Base-by-base conservation (phyloP, 1,139 yeast species). In the Candida tetrigidarum region DNA sequence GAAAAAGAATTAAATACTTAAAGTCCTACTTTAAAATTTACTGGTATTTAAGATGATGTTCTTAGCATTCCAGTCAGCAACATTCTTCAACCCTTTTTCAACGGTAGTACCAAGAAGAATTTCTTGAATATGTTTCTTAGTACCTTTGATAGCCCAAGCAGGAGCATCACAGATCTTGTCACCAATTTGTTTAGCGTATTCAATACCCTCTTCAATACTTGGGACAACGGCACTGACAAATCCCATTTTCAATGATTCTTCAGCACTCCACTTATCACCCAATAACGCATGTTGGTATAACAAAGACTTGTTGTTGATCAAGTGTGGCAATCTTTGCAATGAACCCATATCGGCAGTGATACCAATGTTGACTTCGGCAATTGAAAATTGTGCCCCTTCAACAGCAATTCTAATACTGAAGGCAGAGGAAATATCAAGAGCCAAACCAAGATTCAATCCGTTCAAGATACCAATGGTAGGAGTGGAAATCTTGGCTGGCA, bases 271-370 rank as follows among this genome's bases (percentile, higher is more conserved):
- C 23, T 66, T 62, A 36, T 78, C 78, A 6, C 87, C 95, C 1
- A 91, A 83, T 53, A 82, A 74, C 2, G 86, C 81, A 46, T 81
- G 66, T 52, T 85, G 87, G 60, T 77, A 76, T 52, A 85, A 64
- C 69, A 80, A 73, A 9, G 90, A 83, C 28, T 71, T 66, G 60
- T 84, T 85, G 44, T 77, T 78, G 20, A 78, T 76, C 2, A 83
- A 46, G 20, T 62, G 59, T 5, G 90, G 86, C 48, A 86, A 59
- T 59, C 95, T 74, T 64, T 87, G 93, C 50, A 86, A 69, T 1
- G 88, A 75, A 9, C 96, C 96, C 54, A 87, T 85, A 60, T 87
- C 96, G 2, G 96, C 92, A 25, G 89, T 78, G 62, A 87, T 76
- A 4, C 95, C 96, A 46, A 87, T 74, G 50, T 80, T 81, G 50